phyloP scores from a whole-genome alignment of 148 eudicot species.

The Spergularia marina region DNA sequence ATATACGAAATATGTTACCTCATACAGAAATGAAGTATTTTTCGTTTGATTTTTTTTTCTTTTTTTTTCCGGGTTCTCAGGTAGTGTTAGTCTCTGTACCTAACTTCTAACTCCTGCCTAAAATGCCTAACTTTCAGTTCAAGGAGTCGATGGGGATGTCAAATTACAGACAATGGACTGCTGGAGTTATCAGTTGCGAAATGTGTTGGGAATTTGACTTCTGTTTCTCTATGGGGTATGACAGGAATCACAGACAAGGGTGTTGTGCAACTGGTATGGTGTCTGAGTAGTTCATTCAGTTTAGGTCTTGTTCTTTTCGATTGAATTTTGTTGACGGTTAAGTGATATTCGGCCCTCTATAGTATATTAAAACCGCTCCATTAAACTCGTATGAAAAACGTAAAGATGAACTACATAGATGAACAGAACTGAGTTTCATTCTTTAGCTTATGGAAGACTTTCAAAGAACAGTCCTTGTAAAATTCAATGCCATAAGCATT shows the following conservation, averaged over 20 bases:
- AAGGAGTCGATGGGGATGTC: constrained; percentile 96
- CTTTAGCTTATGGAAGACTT: no score
- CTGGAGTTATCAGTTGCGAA: constrained; percentile 65
- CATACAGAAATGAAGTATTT: neutral
- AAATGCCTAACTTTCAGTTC: constrained; percentile 47
- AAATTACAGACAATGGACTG: constrained; percentile 85
- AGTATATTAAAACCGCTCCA: no score
- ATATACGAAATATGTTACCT: no score
- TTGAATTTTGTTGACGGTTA: no score
- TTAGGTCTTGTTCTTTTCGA: neutral
- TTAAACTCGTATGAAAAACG: no score
- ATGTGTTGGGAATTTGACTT: constrained; percentile 68
- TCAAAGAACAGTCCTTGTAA: no score
- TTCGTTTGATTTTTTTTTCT: neutral
- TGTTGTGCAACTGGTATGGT: constrained; percentile 69
- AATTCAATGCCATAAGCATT: no score
- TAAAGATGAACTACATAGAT: no score
- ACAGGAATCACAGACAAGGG: constrained; percentile 86
- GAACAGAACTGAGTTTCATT: no score
- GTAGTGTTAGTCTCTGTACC: no score
- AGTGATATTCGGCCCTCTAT: no score
- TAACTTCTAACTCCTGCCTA: no score
- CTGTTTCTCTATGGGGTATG: constrained; percentile 86
- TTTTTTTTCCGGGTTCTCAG: neutral
- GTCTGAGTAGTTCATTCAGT: neutral